These are phyloP conservation scores for Boletus smithii DNA, from an alignment of 1,284 basidiomycete genomes.

Conservation along the genomic window DNA sequence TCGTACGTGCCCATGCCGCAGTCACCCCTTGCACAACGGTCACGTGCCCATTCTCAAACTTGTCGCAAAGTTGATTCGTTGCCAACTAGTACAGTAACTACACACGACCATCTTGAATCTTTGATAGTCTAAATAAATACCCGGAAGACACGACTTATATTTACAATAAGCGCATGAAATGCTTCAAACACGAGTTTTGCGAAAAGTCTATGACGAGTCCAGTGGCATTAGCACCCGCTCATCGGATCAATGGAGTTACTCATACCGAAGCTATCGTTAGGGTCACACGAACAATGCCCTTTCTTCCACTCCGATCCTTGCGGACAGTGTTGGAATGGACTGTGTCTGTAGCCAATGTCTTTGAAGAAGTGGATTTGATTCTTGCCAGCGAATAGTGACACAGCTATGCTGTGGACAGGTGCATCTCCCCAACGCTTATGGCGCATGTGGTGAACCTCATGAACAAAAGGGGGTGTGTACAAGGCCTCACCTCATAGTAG, in stretches of 20 bases:
- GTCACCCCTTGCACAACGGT: conserved; percentile 6
- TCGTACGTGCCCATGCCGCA: too few species aligned
- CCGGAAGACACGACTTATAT: not conserved
- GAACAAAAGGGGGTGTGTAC: not conserved
- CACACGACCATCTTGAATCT: not conserved
- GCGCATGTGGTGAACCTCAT: conserved; percentile 1
- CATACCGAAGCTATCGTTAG: conserved; percentile 48
- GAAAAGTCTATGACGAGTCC: conserved; percentile 40
- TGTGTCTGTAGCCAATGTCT: conserved; percentile 53
- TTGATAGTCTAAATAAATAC: conserved; percentile 4
- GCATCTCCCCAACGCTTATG: conserved; percentile 81
- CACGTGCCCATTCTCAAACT: conserved; percentile 12
- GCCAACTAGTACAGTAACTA: too few species aligned
- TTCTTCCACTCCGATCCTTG: conserved; percentile 44
- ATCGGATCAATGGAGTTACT: not conserved
- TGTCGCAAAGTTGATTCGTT: too few species aligned
- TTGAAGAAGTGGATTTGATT: conserved; percentile 77
- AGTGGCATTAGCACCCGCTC: conserved; percentile 10
- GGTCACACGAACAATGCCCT: conserved; percentile 50
- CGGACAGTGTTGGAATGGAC: conserved; percentile 63
- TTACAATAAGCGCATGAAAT: conserved; percentile 36
- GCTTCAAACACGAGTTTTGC: conserved; percentile 42
- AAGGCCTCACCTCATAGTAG: conserved; percentile 67
- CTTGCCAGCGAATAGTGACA: conserved; percentile 65
- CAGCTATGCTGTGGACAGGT: conserved; percentile 81